Percentiles rank a stretch among this genome's conserved stretches.
These are phyloP conservation scores for Gossypium rotundifolium DNA, from an alignment of 345 rosid species.

Conservation along the genomic window DNA sequence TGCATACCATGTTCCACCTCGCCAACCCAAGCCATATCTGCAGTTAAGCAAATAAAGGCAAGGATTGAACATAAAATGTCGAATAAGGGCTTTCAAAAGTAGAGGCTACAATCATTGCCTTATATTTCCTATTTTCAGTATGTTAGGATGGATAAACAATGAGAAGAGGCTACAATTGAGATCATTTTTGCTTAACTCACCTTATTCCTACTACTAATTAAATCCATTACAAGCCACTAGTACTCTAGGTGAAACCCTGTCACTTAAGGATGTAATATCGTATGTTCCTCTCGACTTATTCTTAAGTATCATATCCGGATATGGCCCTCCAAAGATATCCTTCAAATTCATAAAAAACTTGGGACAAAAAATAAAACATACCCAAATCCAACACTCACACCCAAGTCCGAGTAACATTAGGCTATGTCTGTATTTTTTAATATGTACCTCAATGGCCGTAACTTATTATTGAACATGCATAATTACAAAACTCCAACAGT, in stretches of 20 bases:
- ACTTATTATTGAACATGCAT: not conserved
- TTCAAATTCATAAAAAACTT: too few species aligned
- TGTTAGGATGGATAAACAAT: not conserved
- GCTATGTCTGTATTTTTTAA: not conserved
- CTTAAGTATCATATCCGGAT: not conserved
- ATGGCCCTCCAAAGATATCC: not conserved
- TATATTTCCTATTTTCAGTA: not conserved
- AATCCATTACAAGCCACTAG: not conserved
- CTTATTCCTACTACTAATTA: not conserved
- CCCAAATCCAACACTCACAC: too few species aligned
- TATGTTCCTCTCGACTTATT: too few species aligned
- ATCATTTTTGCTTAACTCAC: not conserved
- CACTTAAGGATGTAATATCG: too few species aligned
- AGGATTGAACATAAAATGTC: not conserved
- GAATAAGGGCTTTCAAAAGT: not conserved
- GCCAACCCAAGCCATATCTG: constrained; percentile 94
- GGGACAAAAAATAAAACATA: too few species aligned
- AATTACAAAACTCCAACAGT: not conserved
- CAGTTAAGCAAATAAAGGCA: constrained; percentile 13
- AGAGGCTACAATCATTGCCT: not conserved
- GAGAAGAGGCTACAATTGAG: not conserved
- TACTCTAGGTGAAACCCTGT: not conserved
- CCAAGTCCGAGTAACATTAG: too few species aligned
- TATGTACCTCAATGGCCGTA: too few species aligned
- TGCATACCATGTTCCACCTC: constrained; percentile 91